Conservation (phyloP, 805 yeast genomes). For the Vanderwaltozyma polyspora region DNA sequence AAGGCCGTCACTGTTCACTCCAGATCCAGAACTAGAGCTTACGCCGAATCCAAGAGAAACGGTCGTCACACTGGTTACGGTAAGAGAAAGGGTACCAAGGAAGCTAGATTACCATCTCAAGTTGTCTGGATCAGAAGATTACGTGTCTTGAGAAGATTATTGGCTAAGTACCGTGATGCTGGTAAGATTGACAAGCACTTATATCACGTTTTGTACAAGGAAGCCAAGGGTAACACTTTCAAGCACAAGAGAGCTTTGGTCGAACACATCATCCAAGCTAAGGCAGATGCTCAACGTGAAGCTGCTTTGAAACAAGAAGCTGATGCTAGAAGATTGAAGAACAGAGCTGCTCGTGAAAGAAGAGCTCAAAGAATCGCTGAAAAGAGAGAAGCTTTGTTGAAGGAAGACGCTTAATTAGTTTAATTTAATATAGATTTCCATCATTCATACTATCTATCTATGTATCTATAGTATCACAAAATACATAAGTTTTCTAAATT, state of each 20-base stretch:
- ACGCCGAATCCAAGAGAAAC: conserved; percentile 90
- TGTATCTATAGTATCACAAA: conserved; percentile 1
- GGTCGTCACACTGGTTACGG: conserved; percentile 99
- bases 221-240: conserved; percentile 99
- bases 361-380: conserved; percentile 93
- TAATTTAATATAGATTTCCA: background rate
- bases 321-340: conserved; percentile 97
- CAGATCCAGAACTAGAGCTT: conserved; percentile 96
- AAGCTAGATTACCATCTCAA: conserved; percentile 98
- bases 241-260: conserved; percentile 99
- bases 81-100: conserved; percentile 99
- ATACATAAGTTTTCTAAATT: conserved; percentile 1
- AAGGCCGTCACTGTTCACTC: conserved; percentile 97
- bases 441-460: conserved; percentile 1
- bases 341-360: conserved; percentile 99
- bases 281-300: conserved; percentile 99
- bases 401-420: conserved; percentile 43
- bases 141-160: conserved; percentile 97
- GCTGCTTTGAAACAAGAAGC: conserved; percentile 98
- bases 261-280: conserved; percentile 99
- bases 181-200: conserved; percentile 99
- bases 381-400: conserved; percentile 94
- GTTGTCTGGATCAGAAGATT: conserved; percentile 99
- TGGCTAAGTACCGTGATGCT: conserved; percentile 98
- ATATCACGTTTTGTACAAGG: conserved; percentile 93